A percentile compares a stretch with the other conserved stretches of the same genome.
Conservation (phyloP, 306 rosid genomes). For the Nissolia schottii region DNA sequence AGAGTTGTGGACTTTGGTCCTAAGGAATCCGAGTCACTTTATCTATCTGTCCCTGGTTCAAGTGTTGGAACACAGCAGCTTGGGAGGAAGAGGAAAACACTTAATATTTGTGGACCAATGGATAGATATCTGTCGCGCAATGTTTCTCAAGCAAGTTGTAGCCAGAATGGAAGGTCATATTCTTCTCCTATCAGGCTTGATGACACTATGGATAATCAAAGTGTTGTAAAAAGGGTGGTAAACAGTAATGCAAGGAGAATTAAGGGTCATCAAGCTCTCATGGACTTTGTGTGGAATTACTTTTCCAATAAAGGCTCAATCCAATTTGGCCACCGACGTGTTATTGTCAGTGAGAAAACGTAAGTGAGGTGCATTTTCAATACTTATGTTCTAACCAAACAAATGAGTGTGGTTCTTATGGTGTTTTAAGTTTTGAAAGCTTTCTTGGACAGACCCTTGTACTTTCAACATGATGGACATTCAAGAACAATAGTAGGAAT, state of each 20-base stretch:
- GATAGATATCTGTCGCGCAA: constrained; percentile 31
- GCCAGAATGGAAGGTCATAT: constrained; percentile 13
- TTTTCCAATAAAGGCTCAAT: constrained; percentile 47
- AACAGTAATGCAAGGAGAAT: constrained; percentile 27
- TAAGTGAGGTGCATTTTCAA: constrained; percentile 31
- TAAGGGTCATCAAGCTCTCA: constrained; percentile 56
- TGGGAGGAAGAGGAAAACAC: constrained; percentile 27
- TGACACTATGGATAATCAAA: constrained; percentile 15
- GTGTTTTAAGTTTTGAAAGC: constrained; percentile 27
- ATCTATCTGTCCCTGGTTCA: constrained; percentile 68
- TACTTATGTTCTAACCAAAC: not conserved
- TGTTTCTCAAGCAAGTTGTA: constrained; percentile 24
- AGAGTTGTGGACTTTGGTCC: constrained; percentile 82
- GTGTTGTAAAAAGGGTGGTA: constrained; percentile 4
- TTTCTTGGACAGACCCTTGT: constrained; percentile 65
- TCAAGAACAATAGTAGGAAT: constrained; percentile 88
- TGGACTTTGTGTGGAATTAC: constrained; percentile 86
- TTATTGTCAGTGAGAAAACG: constrained; percentile 60
- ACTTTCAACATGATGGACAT: constrained; percentile 94
- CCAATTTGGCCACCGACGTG: constrained; percentile 37
- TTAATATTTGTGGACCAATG: constrained; percentile 35
- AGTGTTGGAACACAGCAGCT: constrained; percentile 35
- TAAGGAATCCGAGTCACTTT: constrained; percentile 55
- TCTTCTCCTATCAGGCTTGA: constrained; percentile 2
- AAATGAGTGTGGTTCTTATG: constrained; percentile 17